A percentile compares a stretch with the other conserved stretches of the same genome.
These are phyloP conservation scores for Lecanosticta acicola DNA, from an alignment of 2,329 filamentous ascomycete genomes.

Conservation along the genomic window DNA sequence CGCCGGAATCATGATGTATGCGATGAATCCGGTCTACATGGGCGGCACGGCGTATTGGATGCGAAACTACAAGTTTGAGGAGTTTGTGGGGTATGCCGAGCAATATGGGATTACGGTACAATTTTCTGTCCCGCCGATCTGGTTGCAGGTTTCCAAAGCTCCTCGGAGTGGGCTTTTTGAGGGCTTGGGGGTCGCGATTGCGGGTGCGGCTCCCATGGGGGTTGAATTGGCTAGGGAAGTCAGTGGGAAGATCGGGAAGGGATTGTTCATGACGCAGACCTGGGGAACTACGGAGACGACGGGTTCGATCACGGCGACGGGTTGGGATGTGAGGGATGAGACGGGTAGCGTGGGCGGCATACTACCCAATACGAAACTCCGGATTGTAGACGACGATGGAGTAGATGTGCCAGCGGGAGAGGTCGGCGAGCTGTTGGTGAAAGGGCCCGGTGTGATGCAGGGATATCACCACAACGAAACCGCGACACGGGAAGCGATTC, in stretches of 20 bases:
- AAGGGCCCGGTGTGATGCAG: conserved; percentile 6
- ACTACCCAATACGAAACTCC: conserved; percentile 6
- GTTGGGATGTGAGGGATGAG: conserved; percentile 5
- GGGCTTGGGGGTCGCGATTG: conserved; percentile 40
- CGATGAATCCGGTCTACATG: conserved; percentile 37
- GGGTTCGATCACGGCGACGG: conserved; percentile 40
- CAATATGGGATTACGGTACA: conserved; percentile 50
- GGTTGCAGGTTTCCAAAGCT: conserved; percentile 53
- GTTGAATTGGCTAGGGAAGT: conserved; percentile 10
- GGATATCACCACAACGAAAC: conserved; percentile 8
- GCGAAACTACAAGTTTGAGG: conserved; percentile 52
- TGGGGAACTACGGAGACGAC: conserved; percentile 56
- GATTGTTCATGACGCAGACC: conserved; percentile 38
- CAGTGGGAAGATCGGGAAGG: conserved; percentile 8
- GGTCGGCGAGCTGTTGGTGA: conserved; percentile 6
- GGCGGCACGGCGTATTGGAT: conserved; percentile 54
- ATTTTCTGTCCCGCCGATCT: conserved; percentile 58
- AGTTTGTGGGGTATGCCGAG: conserved; percentile 51
- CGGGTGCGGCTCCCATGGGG: conserved; percentile 13
- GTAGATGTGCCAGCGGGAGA: conserved; percentile 6
- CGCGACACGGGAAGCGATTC: conserved; percentile 5
- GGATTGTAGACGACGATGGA: conserved; percentile 6
- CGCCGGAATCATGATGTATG: conserved; percentile 37
- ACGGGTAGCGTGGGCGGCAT: conserved; percentile 9
- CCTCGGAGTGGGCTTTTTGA: conserved; percentile 53